Evolutionary conservation across 352 stramenopile species (phyloP).

Genomic region (Phytophthora hybrid): DNA sequence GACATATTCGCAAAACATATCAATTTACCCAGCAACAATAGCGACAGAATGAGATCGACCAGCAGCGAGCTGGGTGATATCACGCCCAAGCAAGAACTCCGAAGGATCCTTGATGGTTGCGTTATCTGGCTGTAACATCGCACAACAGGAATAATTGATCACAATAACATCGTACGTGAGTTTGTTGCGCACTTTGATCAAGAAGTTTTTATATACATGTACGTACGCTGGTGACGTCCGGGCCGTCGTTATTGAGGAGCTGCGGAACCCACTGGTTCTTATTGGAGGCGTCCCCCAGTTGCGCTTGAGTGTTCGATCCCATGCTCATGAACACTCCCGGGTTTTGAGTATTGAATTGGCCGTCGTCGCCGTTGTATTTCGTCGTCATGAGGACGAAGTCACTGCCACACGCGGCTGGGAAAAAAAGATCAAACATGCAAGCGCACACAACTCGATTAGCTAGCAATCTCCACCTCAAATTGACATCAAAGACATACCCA

Average conservation of each 20-base stretch:
- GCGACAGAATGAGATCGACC: slow-evolving; percentile 70
- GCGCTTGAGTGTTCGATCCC: slow-evolving; percentile 75
- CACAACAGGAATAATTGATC: not conserved
- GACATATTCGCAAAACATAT: no score
- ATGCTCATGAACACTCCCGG: slow-evolving; percentile 86
- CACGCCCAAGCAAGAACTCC: slow-evolving; percentile 79
- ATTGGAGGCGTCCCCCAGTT: slow-evolving; percentile 70
- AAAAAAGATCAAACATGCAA: slow-evolving; percentile 20
- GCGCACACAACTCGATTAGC: slow-evolving; percentile 16
- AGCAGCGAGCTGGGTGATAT: slow-evolving; percentile 64
- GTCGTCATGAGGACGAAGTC: slow-evolving; percentile 84
- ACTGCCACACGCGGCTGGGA: slow-evolving; percentile 56
- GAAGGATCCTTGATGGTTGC: slow-evolving; percentile 67
- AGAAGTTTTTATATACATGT: not conserved
- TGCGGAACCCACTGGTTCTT: slow-evolving; percentile 89
- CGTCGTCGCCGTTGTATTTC: slow-evolving; percentile 66
- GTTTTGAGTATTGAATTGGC: slow-evolving; percentile 81
- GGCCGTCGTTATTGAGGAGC: slow-evolving; percentile 75
- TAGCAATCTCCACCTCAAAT: slow-evolving; percentile 1
- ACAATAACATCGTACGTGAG: slow-evolving; percentile 4
- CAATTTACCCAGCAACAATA: slow-evolving; percentile 56
- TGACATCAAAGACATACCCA: slow-evolving; percentile 44
- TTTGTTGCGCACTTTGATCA: not conserved
- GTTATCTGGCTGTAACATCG: slow-evolving; percentile 48
- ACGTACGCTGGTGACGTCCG: slow-evolving; percentile 63